Evolutionary conservation across 139 green algal genomes (phyloP), one percentile per base, ranked within the genome.

Genomic region (Coelastrella sp.): DNA sequence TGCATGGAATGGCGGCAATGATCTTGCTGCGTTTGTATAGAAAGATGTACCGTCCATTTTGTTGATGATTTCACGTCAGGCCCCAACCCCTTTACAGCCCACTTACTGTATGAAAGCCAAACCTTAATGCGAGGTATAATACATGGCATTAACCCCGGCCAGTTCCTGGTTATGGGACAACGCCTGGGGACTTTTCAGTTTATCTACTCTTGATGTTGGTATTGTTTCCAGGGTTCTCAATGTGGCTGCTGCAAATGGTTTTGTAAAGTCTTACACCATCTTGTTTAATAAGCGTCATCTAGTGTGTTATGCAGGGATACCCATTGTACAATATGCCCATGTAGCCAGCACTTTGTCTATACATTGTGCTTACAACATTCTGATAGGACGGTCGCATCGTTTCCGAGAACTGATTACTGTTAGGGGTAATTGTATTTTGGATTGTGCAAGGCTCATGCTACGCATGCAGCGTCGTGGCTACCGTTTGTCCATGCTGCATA

Each of bases 51-150:
- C 7, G 8, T 47, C 5, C 11, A 23, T 4, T 81, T 81, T 81
- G 75, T 81, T 22, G 75, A 81, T 17, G 75, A 81, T 17, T 19
- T 68, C n/a, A n/a, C n/a, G n/a, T n/a, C n/a, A n/a, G n/a, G n/a
- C n/a, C n/a, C n/a, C n/a, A n/a, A n/a, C n/a, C n/a, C n/a, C n/a
- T n/a, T n/a, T n/a, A n/a, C n/a, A n/a, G n/a, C n/a, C n/a, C n/a
- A n/a, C n/a, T n/a, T n/a, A n/a, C n/a, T n/a, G n/a, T n/a, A n/a
- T n/a, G n/a, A n/a, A n/a, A n/a, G n/a, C n/a, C n/a, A n/a, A n/a
- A n/a, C n/a, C n/a, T n/a, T n/a, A n/a, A n/a, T n/a, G n/a, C n/a
- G n/a, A n/a, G n/a, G n/a, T n/a, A n/a, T n/a, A n/a, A n/a, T n/a
- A n/a, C n/a, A n/a, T n/a, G n/a, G n/a, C n/a, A n/a, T n/a, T n/a